Evolutionary conservation across 169 alveolate species (phyloP), one percentile per base, ranked within the genome.

Genomic region (Eimeria tenella): DNA sequence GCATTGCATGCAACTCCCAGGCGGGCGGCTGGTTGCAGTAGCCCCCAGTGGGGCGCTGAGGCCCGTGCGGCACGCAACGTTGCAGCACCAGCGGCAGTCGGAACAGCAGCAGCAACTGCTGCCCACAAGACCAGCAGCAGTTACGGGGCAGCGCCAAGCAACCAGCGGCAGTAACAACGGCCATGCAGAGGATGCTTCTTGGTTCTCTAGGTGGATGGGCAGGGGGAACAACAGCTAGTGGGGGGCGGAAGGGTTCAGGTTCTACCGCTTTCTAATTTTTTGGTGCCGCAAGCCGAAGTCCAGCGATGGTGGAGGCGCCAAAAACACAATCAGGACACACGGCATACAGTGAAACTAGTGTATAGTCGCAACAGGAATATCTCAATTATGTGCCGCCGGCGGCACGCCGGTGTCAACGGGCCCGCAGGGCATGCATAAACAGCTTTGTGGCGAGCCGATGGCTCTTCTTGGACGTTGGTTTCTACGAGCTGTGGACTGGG

Each of bases 131-230:
- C 79, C 91, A 60, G 65, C 63, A 62, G 91, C 65, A 31, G 89
- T 56, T 6, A 25, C 15, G 63, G 79, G 91, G 52, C 81, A 60
- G 63, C 62, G 79, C 7, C 86, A 75, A 50, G 52, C 52, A 60
- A 6, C 50, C 5, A 62, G 25, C 91, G 52, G 79, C 65, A 84
- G 91, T 50, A 84, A 42, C 79, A 42, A 17, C 7, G 17, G 60
- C 70, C 79, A 19, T n/a, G n/a, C 63, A 53, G 91, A 84, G 31
- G 91, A 84, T 7, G 62, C 50, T 6, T 55, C 91, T 15, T 84
- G 91, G 91, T 62, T 84, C 7, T 17, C 62, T 63, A 42, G 91
- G 23, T 84, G 91, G 91, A 31, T 84, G 91, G 91, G 91, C 91
- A 84, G 81, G 53, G 79, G 91, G 63, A 84, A 21, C 91, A 62